phyloP scores from a whole-genome alignment of 1,139 yeast species.

The Candida sp. region DNA sequence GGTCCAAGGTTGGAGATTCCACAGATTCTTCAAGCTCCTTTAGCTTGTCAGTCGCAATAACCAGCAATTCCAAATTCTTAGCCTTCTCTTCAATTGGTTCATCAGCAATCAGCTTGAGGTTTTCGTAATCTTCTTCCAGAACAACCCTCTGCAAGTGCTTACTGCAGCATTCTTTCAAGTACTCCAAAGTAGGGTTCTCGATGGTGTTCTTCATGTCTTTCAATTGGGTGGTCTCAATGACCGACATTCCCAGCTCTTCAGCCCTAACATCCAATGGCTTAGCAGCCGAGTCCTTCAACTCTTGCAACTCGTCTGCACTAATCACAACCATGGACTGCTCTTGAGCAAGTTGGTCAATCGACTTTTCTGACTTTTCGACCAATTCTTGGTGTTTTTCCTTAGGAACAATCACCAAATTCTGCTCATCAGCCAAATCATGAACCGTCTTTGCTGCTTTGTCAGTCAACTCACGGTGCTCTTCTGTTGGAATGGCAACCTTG shows the following conservation, averaged over 20 bases:
- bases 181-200: constrained; percentile 26
- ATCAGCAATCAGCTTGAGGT: constrained; percentile 11
- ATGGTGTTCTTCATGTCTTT: constrained; percentile 17
- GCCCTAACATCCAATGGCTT: constrained; percentile 24
- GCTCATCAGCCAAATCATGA: constrained; percentile 16
- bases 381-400: constrained; percentile 9
- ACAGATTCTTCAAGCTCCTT: constrained; percentile 5
- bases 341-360: constrained; percentile 15
- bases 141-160: constrained; percentile 12
- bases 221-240: constrained; percentile 16
- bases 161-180: constrained; percentile 18
- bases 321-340: constrained; percentile 16
- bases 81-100: constrained; percentile 15
- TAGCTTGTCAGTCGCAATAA: constrained; percentile 8
- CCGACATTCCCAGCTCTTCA: constrained; percentile 14
- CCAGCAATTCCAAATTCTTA: constrained; percentile 12
- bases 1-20: constrained; percentile 24
- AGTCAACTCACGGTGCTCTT: constrained; percentile 15
- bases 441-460: constrained; percentile 16
- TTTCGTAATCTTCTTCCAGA: constrained; percentile 12
- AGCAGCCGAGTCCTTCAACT: constrained; percentile 7
- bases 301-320: constrained; percentile 15
- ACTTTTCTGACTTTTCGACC: constrained; percentile 3
- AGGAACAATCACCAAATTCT: constrained; percentile 11
- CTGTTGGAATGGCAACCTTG: constrained; percentile 11